These are phyloP conservation scores for Auricularia cornea DNA, from an alignment of 768 basidiomycete genomes.

Conservation along the genomic window DNA sequence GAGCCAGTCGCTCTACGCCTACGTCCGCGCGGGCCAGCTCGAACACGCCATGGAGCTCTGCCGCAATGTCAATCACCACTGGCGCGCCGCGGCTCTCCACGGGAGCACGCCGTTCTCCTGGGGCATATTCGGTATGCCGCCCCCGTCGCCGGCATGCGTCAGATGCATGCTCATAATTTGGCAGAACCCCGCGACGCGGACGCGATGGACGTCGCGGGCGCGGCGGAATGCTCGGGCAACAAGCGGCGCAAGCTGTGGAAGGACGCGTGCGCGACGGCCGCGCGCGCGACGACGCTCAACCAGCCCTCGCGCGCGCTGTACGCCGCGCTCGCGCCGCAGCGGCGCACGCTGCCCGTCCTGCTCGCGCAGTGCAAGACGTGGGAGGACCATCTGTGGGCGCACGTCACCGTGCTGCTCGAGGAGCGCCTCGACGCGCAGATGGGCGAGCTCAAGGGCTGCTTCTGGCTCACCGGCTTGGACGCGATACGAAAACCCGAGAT, in stretches of 20 bases:
- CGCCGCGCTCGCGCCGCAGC: conserved; percentile 72
- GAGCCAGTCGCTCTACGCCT: conserved; percentile 68
- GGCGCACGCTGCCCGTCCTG: conserved; percentile 54
- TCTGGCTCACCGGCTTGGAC: conserved; percentile 64
- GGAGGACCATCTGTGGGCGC: conserved; percentile 96
- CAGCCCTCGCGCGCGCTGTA: conserved; percentile 68
- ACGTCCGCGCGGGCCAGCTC: conserved; percentile 75
- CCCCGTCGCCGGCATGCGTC: no score
- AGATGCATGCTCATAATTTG: no score
- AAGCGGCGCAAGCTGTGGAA: conserved; percentile 79
- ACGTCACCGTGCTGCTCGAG: conserved; percentile 72
- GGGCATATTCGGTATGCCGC: conserved; percentile 53
- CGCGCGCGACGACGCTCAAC: conserved; percentile 22
- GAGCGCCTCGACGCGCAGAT: conserved; percentile 69
- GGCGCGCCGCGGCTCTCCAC: conserved; percentile 84
- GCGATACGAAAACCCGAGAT: conserved; percentile 22
- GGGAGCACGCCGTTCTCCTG: conserved; percentile 76
- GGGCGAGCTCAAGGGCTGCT: conserved; percentile 53
- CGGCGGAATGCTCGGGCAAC: conserved; percentile 52
- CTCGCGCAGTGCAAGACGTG: conserved; percentile 70
- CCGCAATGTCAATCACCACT: conserved; percentile 75
- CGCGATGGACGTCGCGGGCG: conserved; percentile 33
- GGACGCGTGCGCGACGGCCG: conserved; percentile 68
- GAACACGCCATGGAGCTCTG: conserved; percentile 81
- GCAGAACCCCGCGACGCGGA: conserved; percentile 35